Base-by-base conservation (phyloP, 2,329 filamentous ascomycete species). In the Bipolaris victoriae region DNA sequence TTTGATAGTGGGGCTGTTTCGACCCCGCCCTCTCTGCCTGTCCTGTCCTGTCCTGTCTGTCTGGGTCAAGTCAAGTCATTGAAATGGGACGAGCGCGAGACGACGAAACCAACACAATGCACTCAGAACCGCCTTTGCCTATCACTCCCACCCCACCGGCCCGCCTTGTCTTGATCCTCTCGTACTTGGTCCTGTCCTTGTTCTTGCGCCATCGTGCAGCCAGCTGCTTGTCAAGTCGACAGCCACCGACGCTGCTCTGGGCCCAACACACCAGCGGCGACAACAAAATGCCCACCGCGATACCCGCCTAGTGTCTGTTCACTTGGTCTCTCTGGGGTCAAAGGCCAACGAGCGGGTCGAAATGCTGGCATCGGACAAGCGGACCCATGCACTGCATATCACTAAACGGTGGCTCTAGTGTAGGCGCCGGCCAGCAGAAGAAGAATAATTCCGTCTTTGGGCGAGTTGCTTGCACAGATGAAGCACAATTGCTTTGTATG, bases 151-250 rank as follows among this genome's bases (percentile, higher is more conserved):
- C 24, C 5, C 1, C 2, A 7, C 24, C 24, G 24, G 24, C 5
- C 24, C 24, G 24, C 24, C 24, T 26, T 26, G 24, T 26, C 24
- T 29, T 9, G 26, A 10, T 29, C 1, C 9, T 10, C 26, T 31
- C 10, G 3, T 31, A 10, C 20, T 20, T 20, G 2, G 29, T 31
- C 29, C 4, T 31, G 29, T 11, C 29, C 29, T 55, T 26, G 65
- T 61, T 33, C 59, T 71, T 66, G 71, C 68, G 69, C 71, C 62
- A 70, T 69, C 61, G 60, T 65, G 61, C 62, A 65, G 57, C 55
- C 29, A 16, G 29, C 29, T 10, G 26, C 26, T 29, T 29, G 26
- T 29, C 26, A 29, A 9, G 26, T 29, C 26, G 26, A 10, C 26
- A 60, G 66, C 64, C 57, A 61, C 53, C 31, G 51, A 52, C 36